A percentile compares a stretch with the other conserved stretches of the same genome.
Evolutionary conservation across 2,329 filamentous ascomycete genomes (phyloP).

Genomic region (Verticillium isaacii): DNA sequence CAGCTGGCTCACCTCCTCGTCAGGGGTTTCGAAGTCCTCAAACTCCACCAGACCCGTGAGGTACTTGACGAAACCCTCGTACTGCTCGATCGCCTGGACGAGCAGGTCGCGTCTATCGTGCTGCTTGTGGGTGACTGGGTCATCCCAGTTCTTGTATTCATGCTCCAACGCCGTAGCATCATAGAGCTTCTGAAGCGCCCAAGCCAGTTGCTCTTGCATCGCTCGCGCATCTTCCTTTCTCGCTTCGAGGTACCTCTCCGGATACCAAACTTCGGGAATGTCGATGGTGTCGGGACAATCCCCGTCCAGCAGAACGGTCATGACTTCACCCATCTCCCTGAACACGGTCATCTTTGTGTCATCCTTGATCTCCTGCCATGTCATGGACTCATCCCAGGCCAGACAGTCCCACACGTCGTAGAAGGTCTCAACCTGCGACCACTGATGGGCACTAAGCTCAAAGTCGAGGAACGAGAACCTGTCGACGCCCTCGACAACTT

Average conservation of each 20-base stretch:
- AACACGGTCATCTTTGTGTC: conserved; percentile 37
- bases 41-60: conserved; percentile 30
- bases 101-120: conserved; percentile 25
- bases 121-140: conserved; percentile 10
- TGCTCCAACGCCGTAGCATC: conserved; percentile 10
- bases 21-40: conserved; percentile 28
- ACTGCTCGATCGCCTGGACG: conserved; percentile 17
- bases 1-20: conserved; percentile 30
- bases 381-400: conserved; percentile 40
- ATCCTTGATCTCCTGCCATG: conserved; percentile 26
- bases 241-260: conserved; percentile 45
- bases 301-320: conserved; percentile 41
- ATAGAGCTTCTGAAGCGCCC: conserved; percentile 16
- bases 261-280: conserved; percentile 47
- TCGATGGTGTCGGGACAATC: conserved; percentile 39
- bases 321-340: conserved; percentile 42
- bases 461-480: conserved; percentile 38
- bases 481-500: conserved; percentile 22
- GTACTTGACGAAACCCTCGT: conserved; percentile 21
- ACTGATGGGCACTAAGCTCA: conserved; percentile 29
- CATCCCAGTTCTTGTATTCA: conserved; percentile 14
- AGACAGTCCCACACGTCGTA: conserved; percentile 45
- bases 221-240: conserved; percentile 40
- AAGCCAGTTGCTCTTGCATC: conserved; percentile 32
- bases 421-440: conserved; percentile 33